Conservation (phyloP, 257 asterid genomes). For the Ilex aquifolium region DNA sequence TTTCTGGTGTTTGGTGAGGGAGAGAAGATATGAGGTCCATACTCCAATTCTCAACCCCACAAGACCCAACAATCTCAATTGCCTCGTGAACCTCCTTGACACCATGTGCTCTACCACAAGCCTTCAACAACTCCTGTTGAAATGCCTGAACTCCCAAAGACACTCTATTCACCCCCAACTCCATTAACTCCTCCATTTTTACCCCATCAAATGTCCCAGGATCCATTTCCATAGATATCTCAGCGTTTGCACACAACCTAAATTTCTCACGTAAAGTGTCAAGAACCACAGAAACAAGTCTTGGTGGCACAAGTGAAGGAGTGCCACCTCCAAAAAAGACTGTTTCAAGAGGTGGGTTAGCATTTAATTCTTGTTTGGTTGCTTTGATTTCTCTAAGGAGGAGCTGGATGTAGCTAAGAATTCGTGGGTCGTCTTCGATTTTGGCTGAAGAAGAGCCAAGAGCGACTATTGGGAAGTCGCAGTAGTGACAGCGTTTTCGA, state of each 20-base stretch:
- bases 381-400: slow-evolving; percentile 74
- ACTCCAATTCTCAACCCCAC: slow-evolving; percentile 81
- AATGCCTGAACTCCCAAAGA: slow-evolving; percentile 93
- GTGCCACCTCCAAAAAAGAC: slow-evolving; percentile 95
- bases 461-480: slow-evolving; percentile 91
- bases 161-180: slow-evolving; percentile 79
- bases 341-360: slow-evolving; percentile 68
- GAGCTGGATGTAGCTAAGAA: slow-evolving; percentile 50
- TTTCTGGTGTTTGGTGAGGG: slow-evolving; percentile 62
- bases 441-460: slow-evolving; percentile 54
- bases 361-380: slow-evolving; percentile 24
- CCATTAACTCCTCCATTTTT: slow-evolving; percentile 50
- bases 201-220: slow-evolving; percentile 79
- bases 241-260: slow-evolving; percentile 60
- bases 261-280: slow-evolving; percentile 50
- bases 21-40: slow-evolving; percentile 89
- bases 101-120: slow-evolving; percentile 95
- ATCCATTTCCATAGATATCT: slow-evolving; percentile 96
- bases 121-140: slow-evolving; percentile 72
- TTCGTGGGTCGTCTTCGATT: slow-evolving; percentile 51
- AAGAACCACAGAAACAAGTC: slow-evolving; percentile 50
- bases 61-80: slow-evolving; percentile 52
- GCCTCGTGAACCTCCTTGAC: slow-evolving; percentile 69
- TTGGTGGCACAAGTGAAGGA: slow-evolving; percentile 88
- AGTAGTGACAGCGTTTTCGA: slow-evolving; percentile 93